Percentiles rank a stretch among this genome's conserved stretches.
Evolutionary conservation across 176 grass and related monocot genomes (phyloP).

Genomic region (Aegilops tauschii): DNA sequence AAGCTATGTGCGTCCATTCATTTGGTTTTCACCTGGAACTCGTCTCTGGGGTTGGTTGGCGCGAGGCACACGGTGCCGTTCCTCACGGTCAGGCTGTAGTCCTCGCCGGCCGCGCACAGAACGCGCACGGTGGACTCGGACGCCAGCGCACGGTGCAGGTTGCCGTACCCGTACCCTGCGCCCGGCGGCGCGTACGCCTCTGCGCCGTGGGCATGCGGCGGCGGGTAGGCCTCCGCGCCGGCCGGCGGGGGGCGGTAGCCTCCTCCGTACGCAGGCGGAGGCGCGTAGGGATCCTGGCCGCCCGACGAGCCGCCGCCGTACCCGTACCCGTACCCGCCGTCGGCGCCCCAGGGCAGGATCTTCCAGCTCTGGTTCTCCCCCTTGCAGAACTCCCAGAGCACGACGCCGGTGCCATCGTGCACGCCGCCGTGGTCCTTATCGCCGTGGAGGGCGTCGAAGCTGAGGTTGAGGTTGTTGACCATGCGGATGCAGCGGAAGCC

Average conservation of each 20-base stretch:
- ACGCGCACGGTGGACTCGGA: slow-evolving; percentile 47
- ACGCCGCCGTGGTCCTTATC: slow-evolving; percentile 77
- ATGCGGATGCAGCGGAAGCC: slow-evolving; percentile 85
- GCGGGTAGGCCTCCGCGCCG: background rate
- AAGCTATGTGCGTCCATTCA: background rate
- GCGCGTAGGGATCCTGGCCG: slow-evolving; percentile 2
- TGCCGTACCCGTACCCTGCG: background rate
- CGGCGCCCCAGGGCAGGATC: slow-evolving; percentile 52
- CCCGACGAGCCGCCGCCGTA: slow-evolving; percentile 8
- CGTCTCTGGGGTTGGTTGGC: slow-evolving; percentile 50
- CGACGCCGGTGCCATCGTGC: slow-evolving; percentile 57
- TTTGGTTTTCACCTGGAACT: slow-evolving; percentile 40
- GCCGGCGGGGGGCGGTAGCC: background rate
- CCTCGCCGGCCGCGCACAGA: slow-evolving; percentile 46
- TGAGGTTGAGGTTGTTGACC: slow-evolving; percentile 72
- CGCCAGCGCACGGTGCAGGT: slow-evolving; percentile 34
- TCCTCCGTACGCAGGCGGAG: background rate
- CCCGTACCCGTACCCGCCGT: background rate
- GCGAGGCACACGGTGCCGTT: slow-evolving; percentile 66
- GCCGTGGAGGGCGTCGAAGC: slow-evolving; percentile 74
- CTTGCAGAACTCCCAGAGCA: slow-evolving; percentile 83
- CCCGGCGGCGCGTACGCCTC: background rate
- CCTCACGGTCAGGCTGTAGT: slow-evolving; percentile 54
- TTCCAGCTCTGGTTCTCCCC: slow-evolving; percentile 81
- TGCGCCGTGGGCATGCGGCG: background rate